Base-by-base conservation (phyloP, 163 green algal species). In the Coccomyxa subellipsoidea region DNA sequence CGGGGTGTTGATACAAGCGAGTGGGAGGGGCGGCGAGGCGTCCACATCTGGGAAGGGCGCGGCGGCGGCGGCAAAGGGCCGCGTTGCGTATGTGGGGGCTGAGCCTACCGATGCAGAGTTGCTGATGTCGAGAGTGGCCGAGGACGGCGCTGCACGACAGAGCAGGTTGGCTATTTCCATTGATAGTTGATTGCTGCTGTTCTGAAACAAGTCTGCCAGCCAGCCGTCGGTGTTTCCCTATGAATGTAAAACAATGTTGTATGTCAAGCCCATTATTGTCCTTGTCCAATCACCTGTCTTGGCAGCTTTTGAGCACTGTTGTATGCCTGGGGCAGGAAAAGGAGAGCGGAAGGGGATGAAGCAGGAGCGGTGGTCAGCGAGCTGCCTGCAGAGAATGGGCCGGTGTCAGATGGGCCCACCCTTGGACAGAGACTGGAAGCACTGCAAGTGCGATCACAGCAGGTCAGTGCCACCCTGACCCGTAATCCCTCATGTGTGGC, bases 351-450 rank as follows among this genome's bases (percentile, higher is more conserved):
- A 34, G 66, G 47, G 12, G 10, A 59, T 54, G 21, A n/a, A 77
- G 71, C 31, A 2, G 21, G 31, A 29, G n/a, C 21, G 36, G 23
- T 77, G 71, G 71, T 77, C 36, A 29, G n/a, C 31, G 36, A 53
- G 37, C 71, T n/a, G n/a, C 31, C 37, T 36, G 32, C 31, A 21
- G 31, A 75, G 69, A 34, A 36, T 10, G n/a, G n/a, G 69, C n/a
- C 69, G 27, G 2, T 36, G 31, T 10, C 70, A 77, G 70, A 77
- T 4, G 70, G 70, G 12, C 70, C 29, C 38, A 91, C 91, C 27
- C 80, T 94, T 15, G 89, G 86, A 34, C 79, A 92, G 79, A 84
- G 91, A 0, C 84, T 94, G 76, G 89, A 87, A 47, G 84, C 83
- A 34, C 83, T 94, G 54, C 86, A 92, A 82, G 47, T 83, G 78